Evolutionary conservation across 352 stramenopile species (phyloP), one percentile per base, ranked within the genome.

Genomic region (Phytophthora pisi): DNA sequence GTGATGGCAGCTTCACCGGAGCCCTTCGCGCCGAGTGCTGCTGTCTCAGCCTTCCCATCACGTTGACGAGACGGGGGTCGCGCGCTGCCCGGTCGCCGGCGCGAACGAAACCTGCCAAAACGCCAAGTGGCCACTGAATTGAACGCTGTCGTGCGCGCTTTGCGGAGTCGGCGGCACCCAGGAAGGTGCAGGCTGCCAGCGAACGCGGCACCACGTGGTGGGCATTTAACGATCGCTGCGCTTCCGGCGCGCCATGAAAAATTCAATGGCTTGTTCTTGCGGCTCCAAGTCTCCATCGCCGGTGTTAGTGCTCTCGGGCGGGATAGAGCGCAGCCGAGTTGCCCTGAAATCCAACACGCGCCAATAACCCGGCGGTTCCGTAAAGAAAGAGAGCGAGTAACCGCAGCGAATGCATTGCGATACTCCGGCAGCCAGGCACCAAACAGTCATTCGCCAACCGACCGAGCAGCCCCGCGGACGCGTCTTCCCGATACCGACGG

Each of bases 211-310:
- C 20, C 63, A 55, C 30, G n/a, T 56, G 56, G 63, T 23, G 11
- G 31, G 31, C 28, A 15, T 62, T 67, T 16, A 58, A 38, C 34
- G 31, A 9, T 38, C 31, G 31, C 31, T 13, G 10, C 7, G 31
- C 26, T 28, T 28, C 26, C 26, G 26, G 26, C 26, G 26, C 26
- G 26, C 26, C 26, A 30, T 16, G 15, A 72, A 72, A 72, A 68
- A 64, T 72, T 72, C 50, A 59, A 11, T 42, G 64, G 31, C 57
- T 62, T 62, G 50, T 62, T 45, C 42, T 51, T 65, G 38, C 61
- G 42, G 30, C 18, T 13, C 40, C 40, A 13, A 46, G 40, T 46
- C 13, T 46, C 5, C 4, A 15, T n/a, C 40, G 40, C 5, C 26
- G 40, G 40, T 23, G 15, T 46, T 46, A 46, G n/a, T 20, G n/a